Evolutionary conservation across 805 yeast genomes (phyloP), one percentile per base, ranked within the genome.

Genomic region (Wickerhamomyces bovis): DNA sequence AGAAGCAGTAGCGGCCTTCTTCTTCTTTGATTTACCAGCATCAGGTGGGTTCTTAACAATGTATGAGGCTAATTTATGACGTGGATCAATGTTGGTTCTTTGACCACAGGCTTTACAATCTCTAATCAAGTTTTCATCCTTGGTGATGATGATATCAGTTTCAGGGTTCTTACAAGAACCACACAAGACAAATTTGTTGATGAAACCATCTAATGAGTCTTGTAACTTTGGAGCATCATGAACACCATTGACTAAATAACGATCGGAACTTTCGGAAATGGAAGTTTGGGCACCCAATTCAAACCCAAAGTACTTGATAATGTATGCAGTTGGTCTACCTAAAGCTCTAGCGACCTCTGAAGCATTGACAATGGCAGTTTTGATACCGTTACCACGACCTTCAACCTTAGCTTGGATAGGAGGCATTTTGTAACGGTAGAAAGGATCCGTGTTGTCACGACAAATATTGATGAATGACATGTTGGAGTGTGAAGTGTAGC

Each of bases 361-460:
- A 46, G 89, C 81, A 70, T 94, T 94, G 56, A 89, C 80, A 47
- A 94, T 83, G 46, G 92, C 95, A 21, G 99, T 94, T 68, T 89
- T 90, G 71, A 94, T 94, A 82, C 99, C 99, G 73, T 94, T 94
- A 74, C 99, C 99, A 67, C 96, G 81, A 69, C 99, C 99, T 73
- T 94, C 98, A 55, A 88, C 88, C 77, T 94, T 94, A 57, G 97
- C 87, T 72, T 87, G 95, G 70, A 94, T 84, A 39, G 95, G 85
- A 65, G 99, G 99, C 99, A 94, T 94, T 75, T 94, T 94, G 72
- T 94, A 94, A 75, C 99, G 96, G 81, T 94, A 94, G 69, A 94
- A 94, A 40, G 97, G 97, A 74, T 94, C 99, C 62, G 85, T 82
- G 75, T 92, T 94, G 64, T 89, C 97, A 76, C 99, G 89, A 69